phyloP scores from a whole-genome alignment of 2,329 filamentous ascomycete genomes.

The Fusarium miscanthi region DNA sequence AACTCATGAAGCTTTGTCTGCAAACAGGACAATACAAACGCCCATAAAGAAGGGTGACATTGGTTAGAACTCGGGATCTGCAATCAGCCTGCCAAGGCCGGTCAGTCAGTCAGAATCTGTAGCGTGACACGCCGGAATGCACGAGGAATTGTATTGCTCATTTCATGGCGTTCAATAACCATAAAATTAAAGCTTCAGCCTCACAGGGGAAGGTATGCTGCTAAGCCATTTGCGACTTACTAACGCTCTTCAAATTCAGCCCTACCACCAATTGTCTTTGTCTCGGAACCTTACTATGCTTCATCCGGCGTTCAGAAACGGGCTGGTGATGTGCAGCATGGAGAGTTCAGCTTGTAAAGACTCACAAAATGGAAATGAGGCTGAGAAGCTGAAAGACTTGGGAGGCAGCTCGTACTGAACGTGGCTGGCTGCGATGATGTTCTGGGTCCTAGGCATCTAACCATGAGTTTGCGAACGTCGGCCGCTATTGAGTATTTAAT shows the following conservation, averaged over 20 bases:
- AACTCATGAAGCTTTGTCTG: neutral
- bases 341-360: neutral
- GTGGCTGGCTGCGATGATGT: neutral
- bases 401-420: too few relatives aligned
- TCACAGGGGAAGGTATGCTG: neutral
- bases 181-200: conserved; percentile 9
- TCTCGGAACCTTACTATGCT: neutral
- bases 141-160: neutral
- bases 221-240: neutral
- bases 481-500: neutral
- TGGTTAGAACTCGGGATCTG: neutral
- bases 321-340: neutral
- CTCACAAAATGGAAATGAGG: neutral
- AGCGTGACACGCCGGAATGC: neutral
- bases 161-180: conserved; percentile 10
- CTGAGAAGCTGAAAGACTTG: neutral
- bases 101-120: neutral
- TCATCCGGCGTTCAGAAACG: neutral
- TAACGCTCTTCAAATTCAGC: neutral
- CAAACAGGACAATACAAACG: neutral
- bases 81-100: neutral
- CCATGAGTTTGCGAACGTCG: neutral
- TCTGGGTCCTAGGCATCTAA: neutral
- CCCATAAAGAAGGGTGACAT: too few relatives aligned
- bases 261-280: neutral